A percentile compares a stretch with the other conserved stretches of the same genome.
These are phyloP conservation scores for Arthonia radiata DNA, from an alignment of 495 filamentous ascomycete genomes.

Conservation along the genomic window DNA sequence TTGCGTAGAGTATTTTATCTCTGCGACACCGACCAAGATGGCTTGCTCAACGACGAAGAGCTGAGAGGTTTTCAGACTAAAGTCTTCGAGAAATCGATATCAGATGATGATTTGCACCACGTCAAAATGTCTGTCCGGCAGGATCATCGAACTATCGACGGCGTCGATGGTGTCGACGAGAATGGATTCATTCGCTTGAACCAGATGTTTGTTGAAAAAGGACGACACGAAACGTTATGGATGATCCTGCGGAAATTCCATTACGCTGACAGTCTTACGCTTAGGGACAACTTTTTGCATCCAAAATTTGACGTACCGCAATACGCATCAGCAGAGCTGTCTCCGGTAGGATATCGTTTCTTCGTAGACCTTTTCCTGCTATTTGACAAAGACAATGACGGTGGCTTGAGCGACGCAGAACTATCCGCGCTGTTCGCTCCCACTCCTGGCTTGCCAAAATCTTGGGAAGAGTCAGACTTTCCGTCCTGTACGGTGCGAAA, in stretches of 20 bases:
- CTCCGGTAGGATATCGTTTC: conserved; percentile 84
- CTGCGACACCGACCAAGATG: conserved; percentile 88
- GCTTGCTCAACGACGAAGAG: conserved; percentile 74
- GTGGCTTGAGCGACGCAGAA: conserved; percentile 67
- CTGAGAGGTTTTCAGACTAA: conserved; percentile 73
- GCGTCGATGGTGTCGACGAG: conserved; percentile 50
- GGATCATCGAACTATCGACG: conserved; percentile 38
- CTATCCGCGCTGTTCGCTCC: conserved; percentile 72
- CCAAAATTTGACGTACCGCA: conserved; percentile 85
- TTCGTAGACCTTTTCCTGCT: conserved; percentile 90
- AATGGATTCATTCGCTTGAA: conserved; percentile 71
- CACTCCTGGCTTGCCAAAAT: conserved; percentile 65
- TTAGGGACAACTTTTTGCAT: conserved; percentile 77
- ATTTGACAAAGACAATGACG: conserved; percentile 93
- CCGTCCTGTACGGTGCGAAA: conserved; percentile 86
- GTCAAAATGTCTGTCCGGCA: conserved; percentile 67
- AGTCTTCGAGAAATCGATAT: conserved; percentile 68
- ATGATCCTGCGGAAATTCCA: conserved; percentile 87
- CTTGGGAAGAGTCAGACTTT: conserved; percentile 68
- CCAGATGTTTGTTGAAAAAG: conserved; percentile 89
- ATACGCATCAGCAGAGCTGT: conserved; percentile 77
- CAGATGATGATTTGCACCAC: conserved; percentile 52
- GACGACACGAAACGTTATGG: conserved; percentile 96
- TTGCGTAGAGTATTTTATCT: conserved; percentile 81
- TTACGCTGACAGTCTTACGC: conserved; percentile 77